These are phyloP conservation scores for Saccharomycodes ludwigii DNA, from an alignment of 805 yeast species.

Conservation along the genomic window DNA sequence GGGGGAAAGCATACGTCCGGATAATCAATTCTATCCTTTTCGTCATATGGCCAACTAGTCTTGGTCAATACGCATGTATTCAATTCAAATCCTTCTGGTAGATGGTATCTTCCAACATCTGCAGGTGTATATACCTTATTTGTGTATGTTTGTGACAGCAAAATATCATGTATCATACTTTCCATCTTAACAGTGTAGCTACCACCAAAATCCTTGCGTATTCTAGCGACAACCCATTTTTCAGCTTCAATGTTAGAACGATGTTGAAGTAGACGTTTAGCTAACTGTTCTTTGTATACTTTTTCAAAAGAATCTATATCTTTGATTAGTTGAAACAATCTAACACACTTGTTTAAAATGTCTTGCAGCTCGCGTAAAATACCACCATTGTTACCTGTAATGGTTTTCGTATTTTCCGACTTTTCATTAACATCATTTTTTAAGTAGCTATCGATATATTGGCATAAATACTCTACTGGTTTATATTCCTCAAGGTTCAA, in stretches of 20 bases:
- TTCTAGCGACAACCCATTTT: conserved; percentile 48
- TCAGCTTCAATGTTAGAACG: conserved; percentile 49
- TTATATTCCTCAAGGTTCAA: conserved; percentile 35
- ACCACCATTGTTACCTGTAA: conserved; percentile 31
- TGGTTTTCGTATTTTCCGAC: too few species aligned
- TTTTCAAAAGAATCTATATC: conserved; percentile 84
- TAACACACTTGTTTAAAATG: conserved; percentile 41
- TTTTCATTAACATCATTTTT: too few species aligned
- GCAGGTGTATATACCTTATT: conserved; percentile 24
- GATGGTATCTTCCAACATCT: too few species aligned
- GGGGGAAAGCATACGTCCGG: conserved; percentile 31
- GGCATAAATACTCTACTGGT: conserved; percentile 42
- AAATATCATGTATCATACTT: conserved; percentile 78
- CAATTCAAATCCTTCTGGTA: conserved; percentile 25
- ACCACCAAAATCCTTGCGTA: conserved; percentile 68
- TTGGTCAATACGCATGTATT: conserved; percentile 45
- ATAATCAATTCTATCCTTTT: conserved; percentile 8
- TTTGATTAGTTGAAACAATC: conserved; percentile 52
- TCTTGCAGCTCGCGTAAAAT: conserved; percentile 15
- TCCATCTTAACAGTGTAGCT: conserved; percentile 69
- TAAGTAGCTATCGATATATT: conserved; percentile 46
- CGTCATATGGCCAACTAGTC: conserved; percentile 50
- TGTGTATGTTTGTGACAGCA: conserved; percentile 38
- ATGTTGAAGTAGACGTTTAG: conserved; percentile 56
- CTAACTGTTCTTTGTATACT: conserved; percentile 74